Conservation (phyloP, 495 filamentous ascomycete genomes). For the Massariosphaeria phaeospora region DNA sequence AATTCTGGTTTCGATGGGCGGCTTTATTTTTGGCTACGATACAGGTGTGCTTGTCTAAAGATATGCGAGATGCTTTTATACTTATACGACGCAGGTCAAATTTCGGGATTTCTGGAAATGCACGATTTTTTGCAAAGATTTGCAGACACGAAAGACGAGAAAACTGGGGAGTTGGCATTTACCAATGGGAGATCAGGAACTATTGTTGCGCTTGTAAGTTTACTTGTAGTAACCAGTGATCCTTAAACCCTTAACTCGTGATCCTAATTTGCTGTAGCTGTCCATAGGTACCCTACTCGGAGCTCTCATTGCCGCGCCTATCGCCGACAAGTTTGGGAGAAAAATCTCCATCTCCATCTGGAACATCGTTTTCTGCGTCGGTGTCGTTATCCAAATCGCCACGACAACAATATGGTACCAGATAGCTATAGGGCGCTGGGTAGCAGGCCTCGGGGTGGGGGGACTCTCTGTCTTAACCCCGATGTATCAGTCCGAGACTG, state of each 20-base stretch:
- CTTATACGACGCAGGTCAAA: too few species aligned
- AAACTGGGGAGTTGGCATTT: constrained; percentile 9
- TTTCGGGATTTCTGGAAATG: constrained; percentile 39
- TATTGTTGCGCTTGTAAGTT: constrained; percentile 24
- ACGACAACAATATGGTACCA: constrained; percentile 28
- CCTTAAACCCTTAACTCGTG: neutral
- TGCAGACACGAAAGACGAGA: constrained; percentile 9
- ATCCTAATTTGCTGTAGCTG: constrained; percentile 2
- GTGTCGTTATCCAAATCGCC: constrained; percentile 34
- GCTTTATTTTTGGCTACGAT: constrained; percentile 44
- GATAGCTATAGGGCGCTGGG: constrained; percentile 57
- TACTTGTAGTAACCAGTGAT: neutral
- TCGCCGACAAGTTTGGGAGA: constrained; percentile 31
- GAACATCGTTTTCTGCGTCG: constrained; percentile 31
- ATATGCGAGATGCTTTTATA: too few species aligned
- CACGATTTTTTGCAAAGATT: constrained; percentile 30
- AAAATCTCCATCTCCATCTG: constrained; percentile 24
- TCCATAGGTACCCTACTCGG: constrained; percentile 33
- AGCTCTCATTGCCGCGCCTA: constrained; percentile 27
- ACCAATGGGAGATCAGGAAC: constrained; percentile 8
- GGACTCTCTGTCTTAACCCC: constrained; percentile 65
- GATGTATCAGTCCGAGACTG: constrained; percentile 71
- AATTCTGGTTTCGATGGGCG: constrained; percentile 34
- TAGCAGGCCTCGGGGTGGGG: constrained; percentile 79
- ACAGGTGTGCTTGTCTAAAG: too few species aligned